Evolutionary conservation across 352 stramenopile species (phyloP).

Genomic region (Phytophthora constricta): DNA sequence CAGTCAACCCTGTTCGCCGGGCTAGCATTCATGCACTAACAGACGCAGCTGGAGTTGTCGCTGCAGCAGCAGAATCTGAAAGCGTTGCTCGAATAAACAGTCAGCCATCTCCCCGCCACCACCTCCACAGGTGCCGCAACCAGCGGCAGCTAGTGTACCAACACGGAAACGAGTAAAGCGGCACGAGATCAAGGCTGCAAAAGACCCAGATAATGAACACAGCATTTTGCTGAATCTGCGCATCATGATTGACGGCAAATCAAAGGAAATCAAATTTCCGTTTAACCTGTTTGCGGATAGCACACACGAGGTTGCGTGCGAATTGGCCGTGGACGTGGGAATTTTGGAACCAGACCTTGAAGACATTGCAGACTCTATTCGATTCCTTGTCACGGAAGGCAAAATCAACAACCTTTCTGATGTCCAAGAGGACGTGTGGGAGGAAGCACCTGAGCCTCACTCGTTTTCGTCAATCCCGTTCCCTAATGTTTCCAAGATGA

Average conservation of each 20-base stretch:
- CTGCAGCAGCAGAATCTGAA: slow-evolving; percentile 22
- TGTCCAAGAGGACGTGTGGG: slow-evolving; percentile 83
- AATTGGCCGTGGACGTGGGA: slow-evolving; percentile 94
- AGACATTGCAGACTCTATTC: slow-evolving; percentile 95
- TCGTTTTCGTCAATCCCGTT: slow-evolving; percentile 82
- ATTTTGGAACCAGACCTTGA: slow-evolving; percentile 92
- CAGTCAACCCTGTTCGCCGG: slow-evolving; percentile 29
- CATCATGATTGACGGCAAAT: slow-evolving; percentile 91
- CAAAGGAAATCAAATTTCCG: slow-evolving; percentile 96
- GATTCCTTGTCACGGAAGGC: slow-evolving; percentile 84
- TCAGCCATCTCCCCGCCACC: slow-evolving; percentile 15
- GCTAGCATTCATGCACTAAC: slow-evolving; percentile 41
- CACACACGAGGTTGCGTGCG: slow-evolving; percentile 93
- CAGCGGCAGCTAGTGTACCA: slow-evolving; percentile 8
- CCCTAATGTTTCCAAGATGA: slow-evolving; percentile 85
- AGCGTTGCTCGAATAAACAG: slow-evolving; percentile 7
- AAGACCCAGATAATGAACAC: slow-evolving; percentile 83
- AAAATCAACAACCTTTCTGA: slow-evolving; percentile 88
- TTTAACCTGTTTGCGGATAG: slow-evolving; percentile 96
- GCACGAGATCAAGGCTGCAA: slow-evolving; percentile 85
- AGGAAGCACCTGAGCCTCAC: slow-evolving; percentile 86
- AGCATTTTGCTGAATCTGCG: slow-evolving; percentile 90
- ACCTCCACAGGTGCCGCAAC: slow-evolving; percentile 5
- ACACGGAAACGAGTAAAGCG: slow-evolving; percentile 68
- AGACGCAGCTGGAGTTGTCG: slow-evolving; percentile 19